Base-by-base conservation (phyloP, 805 yeast species). In the Yamadazyma ubonensis region DNA sequence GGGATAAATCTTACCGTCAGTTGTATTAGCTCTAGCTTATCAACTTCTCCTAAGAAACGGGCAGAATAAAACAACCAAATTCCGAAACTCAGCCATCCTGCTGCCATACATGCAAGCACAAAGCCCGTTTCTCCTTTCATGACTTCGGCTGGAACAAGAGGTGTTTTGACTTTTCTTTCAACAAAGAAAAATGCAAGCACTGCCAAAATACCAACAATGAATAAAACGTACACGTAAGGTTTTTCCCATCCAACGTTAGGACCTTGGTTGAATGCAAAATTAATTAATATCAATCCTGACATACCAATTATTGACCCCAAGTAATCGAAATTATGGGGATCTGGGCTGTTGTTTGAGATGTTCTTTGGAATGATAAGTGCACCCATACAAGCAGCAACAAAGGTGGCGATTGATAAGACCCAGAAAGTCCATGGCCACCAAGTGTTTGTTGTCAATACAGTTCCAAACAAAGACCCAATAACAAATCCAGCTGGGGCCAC, bases 71-170 rank as follows among this genome's bases (percentile, higher is more conserved):
- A 82, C 4, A 80, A 57, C 79, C 84, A 83, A 16, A 82, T 66
- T 2, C 91, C 89, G 61, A 84, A 85, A 36, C 83, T 73, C 3
- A 86, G 79, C 91, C 91, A 85, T 0, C 91, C 91, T 2, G 79
- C 64, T 2, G 76, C 72, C 21, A 82, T 63, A 34, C 79, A 71
- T 1, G 59, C 57, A 25, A 85, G 59, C 2, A 81, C 75, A 45
- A 78, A 58, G 0, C 73, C 64, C 15, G 73, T 68, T 22, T 73
- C 69, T 3, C 65, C 51, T 37, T 65, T 63, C 53, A 81, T 61
- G 0, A 72, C 71, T 5, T 63, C 66, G 3, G 58, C 49, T 1
- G 88, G 88, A 2, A 83, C 54, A 14, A 83, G 55, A 6, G 87
- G 87, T 48, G 70, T 53, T 22, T 53, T 28, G 22, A 72, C 70